Evolutionary conservation across 2,329 filamentous ascomycete species (phyloP), one percentile per base, ranked within the genome.

Genomic region (Xylaria multiplex): DNA sequence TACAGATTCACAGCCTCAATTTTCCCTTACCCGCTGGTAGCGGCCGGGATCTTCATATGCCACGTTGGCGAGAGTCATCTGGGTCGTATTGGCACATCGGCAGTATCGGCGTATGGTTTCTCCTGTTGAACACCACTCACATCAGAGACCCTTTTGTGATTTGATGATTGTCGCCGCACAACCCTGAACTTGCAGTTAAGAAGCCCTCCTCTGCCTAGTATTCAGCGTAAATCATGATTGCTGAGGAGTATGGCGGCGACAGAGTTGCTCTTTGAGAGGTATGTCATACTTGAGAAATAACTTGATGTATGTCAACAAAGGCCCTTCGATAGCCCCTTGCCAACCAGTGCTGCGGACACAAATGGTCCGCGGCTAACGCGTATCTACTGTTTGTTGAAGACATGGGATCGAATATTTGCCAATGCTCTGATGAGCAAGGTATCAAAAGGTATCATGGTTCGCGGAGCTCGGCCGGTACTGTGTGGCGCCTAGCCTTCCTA

Each of bases 21-120:
- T 68, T 68, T 55, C 54, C 59, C 55, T 63, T 63, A 61, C 42
- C 66, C 66, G 66, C 66, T 40, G 6, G 40, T 61, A 57, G 63
- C 64, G 63, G 64, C 46, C 32, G 7, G 54, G 43, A 57, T 43
- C n/a, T 53, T 32, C n/a, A 66, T n/a, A 66, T 63, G 52, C 56
- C 62, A 66, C 62, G 46, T 66, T 65, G 63, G 52, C 45, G 50
- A 65, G 27, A 43, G 48, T 58, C 35, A 32, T n/a, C 45, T 59
- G 46, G 59, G 56, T 60, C 55, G 56, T 66, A 61, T 58, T 66
- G 57, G 45, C 52, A 59, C 60, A 46, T 24, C 50, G 54, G 52
- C 42, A 24, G 49, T 59, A 42, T 61, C 52, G 16, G 54, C 46
- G 59, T 37, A 64, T 59, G 50, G 59, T 45, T 52, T 27, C 46